phyloP scores from a whole-genome alignment of 139 green algal genomes.

The Chloropicon primus region DNA sequence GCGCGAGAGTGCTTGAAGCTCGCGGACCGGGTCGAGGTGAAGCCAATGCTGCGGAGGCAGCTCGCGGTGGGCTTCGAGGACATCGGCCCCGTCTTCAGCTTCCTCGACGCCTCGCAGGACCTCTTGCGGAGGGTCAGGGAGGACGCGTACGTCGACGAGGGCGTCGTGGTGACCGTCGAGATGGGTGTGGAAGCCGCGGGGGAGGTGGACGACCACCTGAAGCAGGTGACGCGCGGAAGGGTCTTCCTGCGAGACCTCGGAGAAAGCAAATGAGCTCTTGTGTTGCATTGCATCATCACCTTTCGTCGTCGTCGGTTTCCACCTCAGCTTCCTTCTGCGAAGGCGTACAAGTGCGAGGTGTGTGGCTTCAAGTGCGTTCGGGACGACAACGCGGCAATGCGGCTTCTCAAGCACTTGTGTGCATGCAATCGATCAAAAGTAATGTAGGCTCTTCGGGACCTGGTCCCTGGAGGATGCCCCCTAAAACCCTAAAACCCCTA shows the following conservation, averaged over 20 bases:
- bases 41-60: slow-evolving; percentile 11
- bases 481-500: too few species aligned
- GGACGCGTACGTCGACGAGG: not conserved
- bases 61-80: not conserved
- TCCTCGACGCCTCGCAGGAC: not conserved
- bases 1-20: slow-evolving; percentile 46
- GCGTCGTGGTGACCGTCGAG: not conserved
- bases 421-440: too few species aligned
- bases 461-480: too few species aligned
- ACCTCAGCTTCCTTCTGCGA: too few species aligned
- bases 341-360: too few species aligned
- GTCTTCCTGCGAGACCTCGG: not conserved
- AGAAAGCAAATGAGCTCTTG: not conserved
- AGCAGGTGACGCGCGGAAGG: not conserved
- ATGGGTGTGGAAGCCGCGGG: not conserved
- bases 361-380: too few species aligned
- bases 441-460: too few species aligned
- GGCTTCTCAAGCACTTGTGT: too few species aligned
- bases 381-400: too few species aligned
- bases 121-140: not conserved
- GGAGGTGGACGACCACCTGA: not conserved
- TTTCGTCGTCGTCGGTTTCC: too few species aligned
- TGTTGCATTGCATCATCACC: too few species aligned
- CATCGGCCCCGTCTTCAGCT: not conserved
- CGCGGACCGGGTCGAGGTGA: slow-evolving; percentile 23